phyloP scores from a whole-genome alignment of 2,329 filamentous ascomycete genomes.

The Achaetomium macrosporum region DNA sequence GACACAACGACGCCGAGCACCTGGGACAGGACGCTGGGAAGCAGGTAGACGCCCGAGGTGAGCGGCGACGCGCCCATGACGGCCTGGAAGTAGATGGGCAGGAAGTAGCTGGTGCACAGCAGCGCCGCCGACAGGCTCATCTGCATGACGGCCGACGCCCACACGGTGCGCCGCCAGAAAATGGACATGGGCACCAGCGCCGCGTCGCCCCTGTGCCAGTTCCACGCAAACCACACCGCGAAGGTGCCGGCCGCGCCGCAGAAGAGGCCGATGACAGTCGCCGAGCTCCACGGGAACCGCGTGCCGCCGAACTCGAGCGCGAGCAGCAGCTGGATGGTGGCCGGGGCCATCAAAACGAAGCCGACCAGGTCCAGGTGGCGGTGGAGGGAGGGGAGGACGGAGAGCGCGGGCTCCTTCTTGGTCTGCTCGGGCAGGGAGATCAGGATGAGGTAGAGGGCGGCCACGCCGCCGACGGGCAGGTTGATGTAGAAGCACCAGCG shows the following conservation, averaged over 20 bases:
- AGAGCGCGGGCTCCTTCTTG: not conserved
- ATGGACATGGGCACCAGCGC: not conserved
- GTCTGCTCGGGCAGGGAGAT: not conserved
- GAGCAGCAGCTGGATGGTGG: not conserved
- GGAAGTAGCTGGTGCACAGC: not conserved
- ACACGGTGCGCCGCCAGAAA: not conserved
- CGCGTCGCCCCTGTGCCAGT: not conserved
- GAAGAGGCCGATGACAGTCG: conserved; percentile 1
- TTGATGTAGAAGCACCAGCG: conserved; percentile 7
- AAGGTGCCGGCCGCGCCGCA: not conserved
- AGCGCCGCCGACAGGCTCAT: not conserved
- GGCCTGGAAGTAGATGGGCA: conserved; percentile 4
- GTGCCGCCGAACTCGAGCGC: not conserved
- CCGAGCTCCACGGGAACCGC: not conserved
- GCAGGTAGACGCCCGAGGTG: not conserved
- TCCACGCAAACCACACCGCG: not conserved
- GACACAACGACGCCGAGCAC: not conserved
- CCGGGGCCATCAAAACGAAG: not conserved
- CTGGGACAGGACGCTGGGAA: not conserved
- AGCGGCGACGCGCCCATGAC: not conserved
- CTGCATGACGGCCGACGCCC: not conserved
- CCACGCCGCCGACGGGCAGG: not conserved
- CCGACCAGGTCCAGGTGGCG: not conserved
- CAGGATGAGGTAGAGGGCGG: not conserved
- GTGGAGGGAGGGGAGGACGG: not conserved